Conservation (phyloP, 2,329 filamentous ascomycete genomes). For the Fusarium sacchari region DNA sequence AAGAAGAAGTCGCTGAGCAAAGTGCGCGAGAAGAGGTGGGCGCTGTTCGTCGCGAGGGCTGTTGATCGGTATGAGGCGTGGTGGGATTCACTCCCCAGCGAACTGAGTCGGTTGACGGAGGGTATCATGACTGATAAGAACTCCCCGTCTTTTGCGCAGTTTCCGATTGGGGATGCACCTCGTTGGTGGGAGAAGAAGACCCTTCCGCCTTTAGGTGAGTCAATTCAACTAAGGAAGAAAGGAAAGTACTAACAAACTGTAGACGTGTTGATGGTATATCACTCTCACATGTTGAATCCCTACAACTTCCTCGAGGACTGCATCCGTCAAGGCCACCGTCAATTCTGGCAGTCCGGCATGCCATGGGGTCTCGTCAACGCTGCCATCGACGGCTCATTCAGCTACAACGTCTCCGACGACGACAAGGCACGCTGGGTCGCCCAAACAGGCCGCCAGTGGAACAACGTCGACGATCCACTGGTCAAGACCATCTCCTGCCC, state of each 20-base stretch:
- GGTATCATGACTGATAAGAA: neutral
- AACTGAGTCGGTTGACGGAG: slow-evolving; percentile 17
- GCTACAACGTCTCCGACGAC: slow-evolving; percentile 57
- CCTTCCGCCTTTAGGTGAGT: slow-evolving; percentile 39
- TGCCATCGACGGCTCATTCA: slow-evolving; percentile 65
- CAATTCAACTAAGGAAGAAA: neutral
- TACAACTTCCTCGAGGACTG: slow-evolving; percentile 54
- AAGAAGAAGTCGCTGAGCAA: slow-evolving; percentile 52
- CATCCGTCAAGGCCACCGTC: slow-evolving; percentile 23
- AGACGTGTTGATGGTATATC: slow-evolving; percentile 80
- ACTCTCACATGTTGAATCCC: slow-evolving; percentile 76
- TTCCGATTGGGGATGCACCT: neutral
- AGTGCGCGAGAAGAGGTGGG: slow-evolving; percentile 74
- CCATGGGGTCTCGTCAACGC: slow-evolving; percentile 69
- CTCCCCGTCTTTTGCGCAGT: slow-evolving; percentile 12
- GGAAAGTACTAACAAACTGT: neutral
- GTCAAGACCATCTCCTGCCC: slow-evolving; percentile 59
- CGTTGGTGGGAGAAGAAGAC: slow-evolving; percentile 28
- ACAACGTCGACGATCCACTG: slow-evolving; percentile 60
- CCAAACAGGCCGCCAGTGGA: slow-evolving; percentile 62
- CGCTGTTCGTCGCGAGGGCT: slow-evolving; percentile 70
- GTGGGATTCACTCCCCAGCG: slow-evolving; percentile 54
- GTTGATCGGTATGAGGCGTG: slow-evolving; percentile 71
- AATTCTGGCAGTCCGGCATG: slow-evolving; percentile 65
- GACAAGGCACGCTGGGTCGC: slow-evolving; percentile 57